These are phyloP conservation scores for Chrysoporthe cubensis DNA, from an alignment of 2,329 filamentous ascomycete genomes.

Conservation along the genomic window DNA sequence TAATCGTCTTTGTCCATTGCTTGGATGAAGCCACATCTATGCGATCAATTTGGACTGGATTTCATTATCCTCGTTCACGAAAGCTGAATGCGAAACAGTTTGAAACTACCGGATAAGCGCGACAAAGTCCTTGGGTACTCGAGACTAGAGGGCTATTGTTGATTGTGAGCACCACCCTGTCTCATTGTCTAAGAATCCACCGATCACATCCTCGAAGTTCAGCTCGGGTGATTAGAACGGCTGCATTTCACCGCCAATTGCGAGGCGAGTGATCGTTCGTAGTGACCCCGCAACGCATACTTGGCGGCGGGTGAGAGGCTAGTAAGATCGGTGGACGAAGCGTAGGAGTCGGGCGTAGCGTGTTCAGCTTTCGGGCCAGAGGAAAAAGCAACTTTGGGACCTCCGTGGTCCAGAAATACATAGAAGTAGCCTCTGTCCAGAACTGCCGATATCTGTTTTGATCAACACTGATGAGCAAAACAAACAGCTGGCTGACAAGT, in stretches of 20 bases:
- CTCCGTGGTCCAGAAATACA: background rate
- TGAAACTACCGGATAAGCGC: background rate
- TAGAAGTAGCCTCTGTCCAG: background rate
- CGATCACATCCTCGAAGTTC: background rate
- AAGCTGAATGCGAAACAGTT: background rate
- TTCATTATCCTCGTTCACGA: background rate
- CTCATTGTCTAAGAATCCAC: background rate
- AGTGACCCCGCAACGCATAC: background rate
- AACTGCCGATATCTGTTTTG: background rate
- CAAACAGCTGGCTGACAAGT: background rate
- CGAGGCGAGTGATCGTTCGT: background rate
- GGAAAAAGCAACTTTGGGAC: background rate
- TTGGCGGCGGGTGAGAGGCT: background rate
- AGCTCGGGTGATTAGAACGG: background rate
- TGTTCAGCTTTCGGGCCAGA: background rate
- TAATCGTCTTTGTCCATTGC: background rate
- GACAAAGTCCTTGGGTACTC: background rate
- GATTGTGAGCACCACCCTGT: background rate
- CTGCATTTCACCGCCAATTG: background rate
- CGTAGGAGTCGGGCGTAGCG: background rate
- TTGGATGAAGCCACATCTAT: background rate
- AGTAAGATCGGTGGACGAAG: background rate
- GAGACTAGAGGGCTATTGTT: background rate
- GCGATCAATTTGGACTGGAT: background rate
- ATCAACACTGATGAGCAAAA: background rate